A percentile compares a stretch with the other conserved stretches of the same genome.
Evolutionary conservation across 352 stramenopile genomes (phyloP).

Genomic region (Globisporangium nodosum): DNA sequence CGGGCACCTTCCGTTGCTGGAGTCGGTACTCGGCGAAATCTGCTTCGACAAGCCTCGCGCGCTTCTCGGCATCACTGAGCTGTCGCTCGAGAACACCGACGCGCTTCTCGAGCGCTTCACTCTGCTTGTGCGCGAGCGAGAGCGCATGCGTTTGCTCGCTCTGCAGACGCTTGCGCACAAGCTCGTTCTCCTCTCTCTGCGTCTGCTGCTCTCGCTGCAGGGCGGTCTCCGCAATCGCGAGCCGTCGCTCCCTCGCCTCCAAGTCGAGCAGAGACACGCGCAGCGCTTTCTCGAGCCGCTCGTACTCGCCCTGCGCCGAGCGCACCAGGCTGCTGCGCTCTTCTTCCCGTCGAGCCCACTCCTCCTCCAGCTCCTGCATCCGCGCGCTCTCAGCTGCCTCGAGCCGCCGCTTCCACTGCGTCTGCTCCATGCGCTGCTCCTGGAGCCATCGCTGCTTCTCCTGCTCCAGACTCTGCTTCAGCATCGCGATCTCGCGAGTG

Average conservation of each 20-base stretch:
- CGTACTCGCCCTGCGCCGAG: constrained; percentile 56
- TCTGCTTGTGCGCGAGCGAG: constrained; percentile 49
- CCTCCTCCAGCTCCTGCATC: constrained; percentile 74
- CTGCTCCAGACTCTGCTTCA: constrained; percentile 29
- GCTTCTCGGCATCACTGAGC: constrained; percentile 36
- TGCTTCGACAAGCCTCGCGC: constrained; percentile 46
- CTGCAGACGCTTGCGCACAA: constrained; percentile 45
- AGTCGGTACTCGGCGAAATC: constrained; percentile 68
- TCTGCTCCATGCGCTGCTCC: constrained; percentile 40
- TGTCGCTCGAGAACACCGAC: constrained; percentile 35
- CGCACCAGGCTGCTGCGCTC: constrained; percentile 53
- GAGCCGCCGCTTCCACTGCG: constrained; percentile 49
- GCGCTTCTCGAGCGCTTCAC: constrained; percentile 42
- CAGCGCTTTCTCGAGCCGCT: constrained; percentile 57
- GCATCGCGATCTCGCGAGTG: constrained; percentile 13
- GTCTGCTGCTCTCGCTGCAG: constrained; percentile 51
- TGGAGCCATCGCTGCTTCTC: constrained; percentile 38
- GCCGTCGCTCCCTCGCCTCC: constrained; percentile 52
- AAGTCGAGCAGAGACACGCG: constrained; percentile 48
- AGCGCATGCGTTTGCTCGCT: constrained; percentile 56
- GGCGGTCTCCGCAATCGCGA: constrained; percentile 41
- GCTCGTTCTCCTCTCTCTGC: constrained; percentile 52
- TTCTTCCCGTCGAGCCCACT: constrained; percentile 75
- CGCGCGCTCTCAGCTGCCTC: constrained; percentile 49
- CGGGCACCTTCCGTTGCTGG: constrained; percentile 70